phyloP scores from a whole-genome alignment of 2,329 filamentous ascomycete species.

The Calonectria hawksworthii region DNA sequence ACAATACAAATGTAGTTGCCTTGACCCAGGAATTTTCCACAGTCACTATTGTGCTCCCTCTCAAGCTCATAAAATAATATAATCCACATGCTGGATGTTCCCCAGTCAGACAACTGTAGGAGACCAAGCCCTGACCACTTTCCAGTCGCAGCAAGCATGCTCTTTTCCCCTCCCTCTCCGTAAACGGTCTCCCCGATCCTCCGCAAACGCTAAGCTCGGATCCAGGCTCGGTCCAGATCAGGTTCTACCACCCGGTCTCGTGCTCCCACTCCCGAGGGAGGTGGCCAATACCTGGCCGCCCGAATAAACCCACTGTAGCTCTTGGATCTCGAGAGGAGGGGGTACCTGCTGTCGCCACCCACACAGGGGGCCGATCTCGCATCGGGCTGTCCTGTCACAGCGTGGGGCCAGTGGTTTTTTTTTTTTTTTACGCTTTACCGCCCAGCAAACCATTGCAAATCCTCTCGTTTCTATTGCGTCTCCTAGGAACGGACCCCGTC shows the following conservation, averaged over 20 bases:
- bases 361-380: constrained; percentile 38
- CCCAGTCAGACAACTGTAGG: background rate
- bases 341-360: background rate
- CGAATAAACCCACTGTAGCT: background rate
- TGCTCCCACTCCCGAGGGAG: background rate
- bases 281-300: background rate
- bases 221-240: background rate
- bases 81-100: background rate
- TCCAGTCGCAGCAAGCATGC: background rate
- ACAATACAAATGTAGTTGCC: background rate
- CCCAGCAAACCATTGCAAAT: constrained; percentile 50
- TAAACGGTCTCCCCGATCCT: background rate
- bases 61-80: background rate
- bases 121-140: background rate
- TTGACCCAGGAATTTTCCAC: too few species aligned
- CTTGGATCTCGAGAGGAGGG: background rate
- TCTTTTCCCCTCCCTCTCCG: background rate
- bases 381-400: background rate
- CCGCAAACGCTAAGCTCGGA: background rate
- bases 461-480: constrained; percentile 49
- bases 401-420: background rate
- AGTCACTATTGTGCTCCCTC: too few species aligned
- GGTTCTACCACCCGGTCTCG: background rate
- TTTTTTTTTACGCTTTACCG: constrained; percentile 3
- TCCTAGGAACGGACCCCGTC: constrained; percentile 24